Base-by-base conservation (phyloP, 805 yeast species). In the Lipomyces sp. region DNA sequence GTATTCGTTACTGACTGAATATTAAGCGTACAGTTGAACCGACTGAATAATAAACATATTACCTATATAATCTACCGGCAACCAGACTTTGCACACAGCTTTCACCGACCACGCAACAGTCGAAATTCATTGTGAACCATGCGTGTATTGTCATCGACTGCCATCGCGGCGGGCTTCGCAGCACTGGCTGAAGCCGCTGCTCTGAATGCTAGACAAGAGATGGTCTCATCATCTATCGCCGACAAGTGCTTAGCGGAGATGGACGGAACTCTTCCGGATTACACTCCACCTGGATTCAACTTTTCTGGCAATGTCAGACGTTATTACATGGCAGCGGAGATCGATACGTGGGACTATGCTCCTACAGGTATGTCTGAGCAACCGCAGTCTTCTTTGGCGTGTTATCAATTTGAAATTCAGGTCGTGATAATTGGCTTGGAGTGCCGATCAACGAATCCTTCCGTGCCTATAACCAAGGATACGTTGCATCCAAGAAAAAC, bases 241-340 rank as follows among this genome's bases (percentile, higher is more conserved):
- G 54, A 32, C n/a, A 5, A n/a, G 18, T 51, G 54, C 54, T 6
- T 11, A n/a, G 6, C 15, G 3, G 54, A 51, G 54, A 51, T 55
- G 58, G 32, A 55, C 37, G 58, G 58, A 2, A 37, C 0, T 5
- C 58, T 55, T 4, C 58, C 58, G 10, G 1, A 48, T 0, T 1
- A 5, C 37, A 55, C n/a, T 33, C 58, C 39, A 11, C 15, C 29
- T 34, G 58, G 58, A 5, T 55, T 55, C 58, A 33, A 55, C 37
- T 55, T 55, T n/a, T 55, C 58, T 10, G 58, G 58, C 32, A 55
- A 29, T 18, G 5, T 8, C n/a, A 29, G 58, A 4, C 58, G 58
- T 4, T 55, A 55, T 33, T 55, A 55, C 58, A 37, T 55, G 39
- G 58, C 58, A n/a, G 58, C 58, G 37, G 58, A 55, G 58, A 55